phyloP scores from a whole-genome alignment of 1,284 basidiomycete genomes.

The Vanrija pseudolonga region DNA sequence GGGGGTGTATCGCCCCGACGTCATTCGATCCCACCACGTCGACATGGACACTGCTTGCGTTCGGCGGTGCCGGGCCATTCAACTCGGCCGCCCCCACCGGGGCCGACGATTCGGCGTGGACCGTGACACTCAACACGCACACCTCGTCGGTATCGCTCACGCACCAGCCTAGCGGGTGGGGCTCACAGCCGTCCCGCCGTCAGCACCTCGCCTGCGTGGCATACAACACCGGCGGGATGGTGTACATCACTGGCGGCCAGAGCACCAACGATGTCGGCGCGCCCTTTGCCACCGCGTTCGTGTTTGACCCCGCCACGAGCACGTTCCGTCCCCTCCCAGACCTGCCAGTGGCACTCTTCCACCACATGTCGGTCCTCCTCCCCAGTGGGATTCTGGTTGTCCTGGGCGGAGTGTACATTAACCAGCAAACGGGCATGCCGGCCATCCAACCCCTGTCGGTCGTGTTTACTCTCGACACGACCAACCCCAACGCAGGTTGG shows the following conservation, averaged over 20 bases:
- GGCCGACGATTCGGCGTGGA: conserved; percentile 60
- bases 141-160: conserved; percentile 17
- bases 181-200: conserved; percentile 63
- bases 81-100: conserved; percentile 49
- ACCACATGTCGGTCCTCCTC: conserved; percentile 66
- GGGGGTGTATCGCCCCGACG: conserved; percentile 69
- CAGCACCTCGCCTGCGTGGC: conserved; percentile 64
- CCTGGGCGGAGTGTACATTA: conserved; percentile 66
- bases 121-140: conserved; percentile 50
- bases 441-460: conserved; percentile 57
- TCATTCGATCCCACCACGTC: conserved; percentile 7
- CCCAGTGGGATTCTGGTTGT: conserved; percentile 66
- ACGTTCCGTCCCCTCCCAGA: conserved; percentile 58
- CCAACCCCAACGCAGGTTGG: conserved; percentile 56
- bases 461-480: conserved; percentile 65
- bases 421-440: conserved; percentile 36
- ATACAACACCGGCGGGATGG: conserved; percentile 50
- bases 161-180: conserved; percentile 58
- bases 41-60: conserved; percentile 54
- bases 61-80: conserved; percentile 60
- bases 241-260: conserved; percentile 71
- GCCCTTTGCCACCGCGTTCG: conserved; percentile 62
- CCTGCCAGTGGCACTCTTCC: conserved; percentile 64
- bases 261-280: conserved; percentile 68
- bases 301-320: conserved; percentile 56